These are phyloP conservation scores for Candida tropicalis DNA, from an alignment of 1,139 yeast species.

Conservation along the genomic window DNA sequence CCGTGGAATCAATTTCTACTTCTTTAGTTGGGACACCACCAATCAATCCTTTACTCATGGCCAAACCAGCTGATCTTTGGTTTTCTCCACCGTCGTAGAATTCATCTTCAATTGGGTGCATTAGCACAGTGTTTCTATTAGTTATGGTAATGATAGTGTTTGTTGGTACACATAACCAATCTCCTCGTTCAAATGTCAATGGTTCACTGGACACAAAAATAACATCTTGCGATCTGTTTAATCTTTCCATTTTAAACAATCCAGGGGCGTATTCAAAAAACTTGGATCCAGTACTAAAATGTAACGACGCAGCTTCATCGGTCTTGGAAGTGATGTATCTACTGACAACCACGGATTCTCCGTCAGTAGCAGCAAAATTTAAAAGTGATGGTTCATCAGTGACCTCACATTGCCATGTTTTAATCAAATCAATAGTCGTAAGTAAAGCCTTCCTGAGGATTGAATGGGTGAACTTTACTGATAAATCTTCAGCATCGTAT, in stretches of 20 bases:
- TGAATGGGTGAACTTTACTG: conserved; percentile 48
- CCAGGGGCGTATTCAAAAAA: conserved; percentile 90
- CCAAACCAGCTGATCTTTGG: conserved; percentile 76
- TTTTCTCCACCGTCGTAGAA: conserved; percentile 71
- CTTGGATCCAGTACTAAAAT: conserved; percentile 90
- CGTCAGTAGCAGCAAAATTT: conserved; percentile 95
- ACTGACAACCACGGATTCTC: conserved; percentile 82
- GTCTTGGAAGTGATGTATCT: conserved; percentile 86
- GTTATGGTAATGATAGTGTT: conserved; percentile 84
- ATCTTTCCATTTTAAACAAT: conserved; percentile 89
- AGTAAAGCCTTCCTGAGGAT: conserved; percentile 69
- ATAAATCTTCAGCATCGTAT: conserved; percentile 56
- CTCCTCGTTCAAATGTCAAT: conserved; percentile 91
- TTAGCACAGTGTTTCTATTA: conserved; percentile 74
- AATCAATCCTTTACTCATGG: conserved; percentile 89
- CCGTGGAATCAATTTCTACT: conserved; percentile 6
- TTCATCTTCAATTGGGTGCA: conserved; percentile 92
- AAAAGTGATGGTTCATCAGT: conserved; percentile 77
- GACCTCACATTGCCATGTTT: conserved; percentile 58
- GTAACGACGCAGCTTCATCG: conserved; percentile 95
- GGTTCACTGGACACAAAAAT: conserved; percentile 98
- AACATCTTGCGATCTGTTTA: conserved; percentile 89
- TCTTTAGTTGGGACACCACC: conserved; percentile 37
- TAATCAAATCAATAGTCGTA: conserved; percentile 71
- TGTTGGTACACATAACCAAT: conserved; percentile 97